These are phyloP conservation scores for Schwanniomyces yamadae DNA, from an alignment of 805 yeast genomes.

Conservation along the genomic window DNA sequence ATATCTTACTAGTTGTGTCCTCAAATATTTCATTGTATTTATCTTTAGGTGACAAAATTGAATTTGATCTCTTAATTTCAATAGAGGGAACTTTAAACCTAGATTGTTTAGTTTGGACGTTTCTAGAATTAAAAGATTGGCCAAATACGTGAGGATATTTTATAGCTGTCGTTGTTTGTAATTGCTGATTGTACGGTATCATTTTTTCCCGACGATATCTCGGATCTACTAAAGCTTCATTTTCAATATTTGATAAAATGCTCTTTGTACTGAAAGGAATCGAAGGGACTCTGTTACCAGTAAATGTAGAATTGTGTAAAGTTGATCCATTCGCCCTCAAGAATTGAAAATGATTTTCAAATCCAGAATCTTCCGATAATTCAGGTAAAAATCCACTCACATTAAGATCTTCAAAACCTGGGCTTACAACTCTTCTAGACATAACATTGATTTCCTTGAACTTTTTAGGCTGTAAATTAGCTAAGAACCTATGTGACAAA, in stretches of 20 bases:
- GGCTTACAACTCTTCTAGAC: constrained; percentile 42
- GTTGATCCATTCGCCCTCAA: constrained; percentile 21
- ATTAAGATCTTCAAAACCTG: constrained; percentile 41
- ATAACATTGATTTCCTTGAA: constrained; percentile 43
- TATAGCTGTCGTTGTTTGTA: constrained; percentile 3
- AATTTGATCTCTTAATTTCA: constrained; percentile 37
- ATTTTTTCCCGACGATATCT: constrained; percentile 5
- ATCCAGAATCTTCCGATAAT: constrained; percentile 47
- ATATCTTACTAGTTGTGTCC: constrained; percentile 20
- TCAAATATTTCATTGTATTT: constrained; percentile 40
- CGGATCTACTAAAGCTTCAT: constrained; percentile 12
- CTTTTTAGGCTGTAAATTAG: constrained; percentile 25
- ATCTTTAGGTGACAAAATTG: constrained; percentile 36
- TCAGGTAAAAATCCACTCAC: constrained; percentile 47
- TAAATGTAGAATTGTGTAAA: constrained; percentile 6
- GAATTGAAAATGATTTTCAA: constrained; percentile 42
- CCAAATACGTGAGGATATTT: too few relatives aligned
- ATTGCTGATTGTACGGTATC: constrained; percentile 1
- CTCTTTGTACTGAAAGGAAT: constrained; percentile 30
- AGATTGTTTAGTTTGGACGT: constrained; percentile 22
- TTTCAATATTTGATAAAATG: constrained; percentile 25
- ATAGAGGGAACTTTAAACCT: constrained; percentile 42
- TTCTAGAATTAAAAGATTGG: too few relatives aligned
- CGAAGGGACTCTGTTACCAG: constrained; percentile 15
- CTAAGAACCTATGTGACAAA: constrained; percentile 24